These are phyloP conservation scores for Agarophyton chilense DNA, from an alignment of 23 red algal species.

Conservation along the genomic window DNA sequence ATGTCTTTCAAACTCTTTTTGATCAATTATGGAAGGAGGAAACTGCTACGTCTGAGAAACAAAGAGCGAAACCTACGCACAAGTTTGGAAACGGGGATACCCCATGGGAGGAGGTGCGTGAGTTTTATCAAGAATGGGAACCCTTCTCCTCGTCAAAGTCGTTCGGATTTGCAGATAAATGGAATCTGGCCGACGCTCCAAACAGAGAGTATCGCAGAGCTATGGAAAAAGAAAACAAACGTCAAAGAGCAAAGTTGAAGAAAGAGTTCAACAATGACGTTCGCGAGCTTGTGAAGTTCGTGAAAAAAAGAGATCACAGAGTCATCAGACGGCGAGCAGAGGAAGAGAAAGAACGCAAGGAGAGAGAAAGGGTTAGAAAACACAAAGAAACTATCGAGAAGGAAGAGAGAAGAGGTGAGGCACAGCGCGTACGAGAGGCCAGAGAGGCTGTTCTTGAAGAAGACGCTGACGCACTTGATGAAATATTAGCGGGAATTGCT, in stretches of 20 bases:
- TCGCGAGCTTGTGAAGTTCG: slow-evolving; percentile 88
- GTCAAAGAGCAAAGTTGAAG: slow-evolving; percentile 61
- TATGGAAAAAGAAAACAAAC: slow-evolving; percentile 96
- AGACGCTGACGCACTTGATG: slow-evolving; percentile 81
- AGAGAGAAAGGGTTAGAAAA: slow-evolving; percentile 36
- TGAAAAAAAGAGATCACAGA: slow-evolving; percentile 87
- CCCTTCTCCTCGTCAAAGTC: slow-evolving; percentile 75
- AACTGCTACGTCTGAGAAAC: slow-evolving; percentile 29
- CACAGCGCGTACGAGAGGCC: slow-evolving; percentile 42
- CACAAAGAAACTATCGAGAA: slow-evolving; percentile 6
- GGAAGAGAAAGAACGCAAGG: slow-evolving; percentile 67
- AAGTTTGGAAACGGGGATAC: slow-evolving; percentile 75
- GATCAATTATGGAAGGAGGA: slow-evolving; percentile 77
- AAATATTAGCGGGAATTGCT: slow-evolving; percentile 72
- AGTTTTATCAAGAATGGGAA: slow-evolving; percentile 88
- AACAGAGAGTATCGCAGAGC: slow-evolving; percentile 83
- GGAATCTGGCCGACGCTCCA: slow-evolving; percentile 87
- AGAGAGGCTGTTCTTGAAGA: slow-evolving; percentile 72
- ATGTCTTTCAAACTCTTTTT: slow-evolving; percentile 79
- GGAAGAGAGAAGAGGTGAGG: slow-evolving; percentile 35
- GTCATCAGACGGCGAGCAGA: slow-evolving; percentile 50
- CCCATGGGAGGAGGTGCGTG: slow-evolving; percentile 67
- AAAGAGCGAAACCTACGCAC: neutral
- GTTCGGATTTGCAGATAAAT: slow-evolving; percentile 94
- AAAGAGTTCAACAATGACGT: slow-evolving; percentile 85